Base-by-base conservation (phyloP, 2,329 filamentous ascomycete species). In the Calonectria naviculata region DNA sequence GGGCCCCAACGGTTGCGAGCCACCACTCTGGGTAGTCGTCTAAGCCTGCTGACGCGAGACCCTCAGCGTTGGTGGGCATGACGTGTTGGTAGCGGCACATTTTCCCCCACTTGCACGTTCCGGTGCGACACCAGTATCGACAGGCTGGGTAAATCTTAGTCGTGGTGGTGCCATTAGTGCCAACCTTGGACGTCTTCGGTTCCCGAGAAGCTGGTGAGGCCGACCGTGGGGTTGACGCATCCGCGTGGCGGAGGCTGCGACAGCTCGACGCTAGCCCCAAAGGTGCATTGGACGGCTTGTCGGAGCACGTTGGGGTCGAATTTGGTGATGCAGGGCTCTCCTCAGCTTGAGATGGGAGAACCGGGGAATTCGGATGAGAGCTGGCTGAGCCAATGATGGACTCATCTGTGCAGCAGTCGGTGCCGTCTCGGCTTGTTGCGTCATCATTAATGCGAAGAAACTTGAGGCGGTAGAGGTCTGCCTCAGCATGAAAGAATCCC, bases 91-190 rank as follows among this genome's bases (percentile, higher is more conserved):
- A 86, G 5, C 81, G 81, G 78, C 88, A 90, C 10, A 78, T 72
- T 8, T 68, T 61, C 4, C 83, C 85, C 80, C 82, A 88, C 74
- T 81, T 84, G 78, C 88, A 90, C 15, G 78, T 82, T 8, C 87
- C 87, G 46, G 84, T 80, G 63, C 82, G 81, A 77, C 87, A 88
- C 87, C 87, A 90, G 77, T 86, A 81, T 15, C 84, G 83, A 78
- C 88, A 79, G 6, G 61, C n/a, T 24, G 41, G 29, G 62, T 31
- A 21, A 29, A 19, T 7, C 31, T 56, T 41, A 21, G 52, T 47
- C 63, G 12, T 46, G 71, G 44, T 63, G 21, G 52, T 13, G 21
- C 10, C 52, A 58, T 38, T n/a, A 58, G 52, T 34, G 38, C 38
- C 52, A 58, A n/a, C 68, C n/a, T 49, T 10, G 58, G 60, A 4